phyloP scores from a whole-genome alignment of 2,329 filamentous ascomycete species.

The Tolypocladium tundrense region DNA sequence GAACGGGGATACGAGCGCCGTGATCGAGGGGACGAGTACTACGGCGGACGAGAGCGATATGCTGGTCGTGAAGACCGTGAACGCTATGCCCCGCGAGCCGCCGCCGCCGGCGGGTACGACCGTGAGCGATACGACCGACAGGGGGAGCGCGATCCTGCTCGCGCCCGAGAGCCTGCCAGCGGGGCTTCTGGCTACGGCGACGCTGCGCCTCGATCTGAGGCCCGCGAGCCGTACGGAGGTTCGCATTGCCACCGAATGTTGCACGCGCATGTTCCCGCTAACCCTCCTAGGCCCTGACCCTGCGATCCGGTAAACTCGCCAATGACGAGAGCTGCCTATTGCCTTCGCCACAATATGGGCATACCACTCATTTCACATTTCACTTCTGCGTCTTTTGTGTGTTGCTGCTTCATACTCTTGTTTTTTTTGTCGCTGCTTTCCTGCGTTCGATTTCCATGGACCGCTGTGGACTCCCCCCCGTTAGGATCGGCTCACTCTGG shows the following conservation, averaged over 20 bases:
- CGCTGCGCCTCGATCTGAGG: slow-evolving; percentile 30
- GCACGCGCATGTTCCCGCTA: slow-evolving; percentile 13
- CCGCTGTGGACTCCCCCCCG: slow-evolving; percentile 13
- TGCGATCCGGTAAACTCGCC: slow-evolving; percentile 11
- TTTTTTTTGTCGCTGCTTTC: slow-evolving; percentile 14
- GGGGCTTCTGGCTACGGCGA: slow-evolving; percentile 29
- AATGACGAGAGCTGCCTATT: slow-evolving; percentile 1
- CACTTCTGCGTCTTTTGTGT: slow-evolving; percentile 16
- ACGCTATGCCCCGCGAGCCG: slow-evolving; percentile 26
- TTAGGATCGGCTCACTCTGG: slow-evolving; percentile 22
- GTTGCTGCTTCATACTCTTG: slow-evolving; percentile 14
- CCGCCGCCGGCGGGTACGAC: slow-evolving; percentile 33
- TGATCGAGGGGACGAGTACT: slow-evolving; percentile 29
- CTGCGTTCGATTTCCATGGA: slow-evolving; percentile 18
- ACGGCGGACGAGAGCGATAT: slow-evolving; percentile 27
- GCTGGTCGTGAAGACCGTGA: slow-evolving; percentile 36
- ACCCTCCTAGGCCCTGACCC: slow-evolving; percentile 20
- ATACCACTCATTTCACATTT: slow-evolving; percentile 7
- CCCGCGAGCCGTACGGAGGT: slow-evolving; percentile 34
- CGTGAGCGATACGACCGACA: slow-evolving; percentile 38
- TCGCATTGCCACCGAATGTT: slow-evolving; percentile 14
- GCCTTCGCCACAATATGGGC: slow-evolving; percentile 2
- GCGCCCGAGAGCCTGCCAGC: slow-evolving; percentile 27
- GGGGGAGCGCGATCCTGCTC: slow-evolving; percentile 28
- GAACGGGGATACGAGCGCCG: slow-evolving; percentile 48